Evolutionary conservation across 208 protist species (phyloP), one percentile per base, ranked within the genome.

Genomic region (Kentomonas sorsogonicus): DNA sequence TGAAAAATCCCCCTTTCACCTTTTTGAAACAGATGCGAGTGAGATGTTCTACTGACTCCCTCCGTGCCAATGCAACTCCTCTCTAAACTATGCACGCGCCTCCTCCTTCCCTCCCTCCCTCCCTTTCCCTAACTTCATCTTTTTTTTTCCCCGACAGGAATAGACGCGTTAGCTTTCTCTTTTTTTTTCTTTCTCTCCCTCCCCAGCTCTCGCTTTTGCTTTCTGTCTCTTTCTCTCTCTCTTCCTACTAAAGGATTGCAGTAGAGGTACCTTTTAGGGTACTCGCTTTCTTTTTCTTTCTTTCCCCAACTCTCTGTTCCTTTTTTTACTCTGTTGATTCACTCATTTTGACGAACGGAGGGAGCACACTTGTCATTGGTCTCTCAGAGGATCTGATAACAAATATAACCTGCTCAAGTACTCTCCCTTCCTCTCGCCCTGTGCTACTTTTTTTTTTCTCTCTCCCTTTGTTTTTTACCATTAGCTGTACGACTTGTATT

Each of bases 231-330:
- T 53, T 38, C 13, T 34, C 31, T 48, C 31, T 50, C 16, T 44
- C 2, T 50, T 39, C 18, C 20, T 26, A 36, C 4, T 48, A n/a
- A n/a, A n/a, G n/a, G n/a, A n/a, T n/a, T n/a, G n/a, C n/a, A n/a
- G n/a, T n/a, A n/a, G n/a, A n/a, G n/a, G 16, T 34, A 50, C 36
- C 36, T 66, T 72, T 27, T 48, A 45, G 41, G 3, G 30, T 31
- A 47, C 18, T 13, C 10, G 13, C 43, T 51, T 60, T 56, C 31
- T 55, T 25, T 23, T 53, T 48, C 10, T 45, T 15, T 43, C 18
- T 59, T 27, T 30, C 39, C 16, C 20, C 16, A 5, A 20, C 20
- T 20, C 20, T 47, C 20, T 47, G 6, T 36, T 11, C 11, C 33
- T 36, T 15, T 47, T 15, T 47, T 15, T 47, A 15, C 43, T 26